A percentile compares a stretch with the other conserved stretches of the same genome.
These are phyloP conservation scores for Orbilia ellipsospora DNA, from an alignment of 2,329 filamentous ascomycete species.

Conservation along the genomic window DNA sequence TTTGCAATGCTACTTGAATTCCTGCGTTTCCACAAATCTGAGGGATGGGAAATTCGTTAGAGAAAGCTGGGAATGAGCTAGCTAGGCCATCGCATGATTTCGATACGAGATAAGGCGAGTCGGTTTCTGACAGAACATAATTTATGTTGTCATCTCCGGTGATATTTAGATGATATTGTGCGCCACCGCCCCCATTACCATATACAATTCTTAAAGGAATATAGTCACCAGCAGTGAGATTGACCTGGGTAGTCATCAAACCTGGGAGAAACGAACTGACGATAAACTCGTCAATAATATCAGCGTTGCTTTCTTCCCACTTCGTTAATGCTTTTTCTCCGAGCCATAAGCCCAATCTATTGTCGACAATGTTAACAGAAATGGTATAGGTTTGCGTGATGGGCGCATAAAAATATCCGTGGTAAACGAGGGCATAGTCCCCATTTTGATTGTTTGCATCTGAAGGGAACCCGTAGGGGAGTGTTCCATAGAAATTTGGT, in stretches of 20 bases:
- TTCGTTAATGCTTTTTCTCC: neutral
- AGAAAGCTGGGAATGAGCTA: neutral
- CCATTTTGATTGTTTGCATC: conserved; percentile 11
- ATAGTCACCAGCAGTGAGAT: neutral
- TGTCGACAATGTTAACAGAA: conserved; percentile 15
- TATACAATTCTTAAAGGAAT: conserved; percentile 18
- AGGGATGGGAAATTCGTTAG: neutral
- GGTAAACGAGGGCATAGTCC: conserved; percentile 12
- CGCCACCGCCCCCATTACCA: conserved; percentile 20
- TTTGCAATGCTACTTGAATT: neutral
- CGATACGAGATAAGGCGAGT: conserved; percentile 16
- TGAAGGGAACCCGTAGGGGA: neutral
- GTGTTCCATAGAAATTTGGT: neutral
- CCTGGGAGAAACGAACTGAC: neutral
- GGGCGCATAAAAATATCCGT: conserved; percentile 20
- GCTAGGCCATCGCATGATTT: conserved; percentile 10
- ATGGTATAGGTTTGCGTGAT: conserved; percentile 19
- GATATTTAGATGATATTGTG: conserved; percentile 22
- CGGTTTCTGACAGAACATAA: conserved; percentile 4
- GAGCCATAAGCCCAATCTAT: conserved; percentile 1
- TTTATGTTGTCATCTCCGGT: conserved; percentile 14
- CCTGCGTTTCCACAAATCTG: neutral
- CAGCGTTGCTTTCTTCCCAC: neutral
- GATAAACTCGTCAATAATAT: neutral
- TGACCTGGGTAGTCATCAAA: neutral